phyloP scores from a whole-genome alignment of 2,329 filamentous ascomycete genomes.

The Venturiaceae sp. region DNA sequence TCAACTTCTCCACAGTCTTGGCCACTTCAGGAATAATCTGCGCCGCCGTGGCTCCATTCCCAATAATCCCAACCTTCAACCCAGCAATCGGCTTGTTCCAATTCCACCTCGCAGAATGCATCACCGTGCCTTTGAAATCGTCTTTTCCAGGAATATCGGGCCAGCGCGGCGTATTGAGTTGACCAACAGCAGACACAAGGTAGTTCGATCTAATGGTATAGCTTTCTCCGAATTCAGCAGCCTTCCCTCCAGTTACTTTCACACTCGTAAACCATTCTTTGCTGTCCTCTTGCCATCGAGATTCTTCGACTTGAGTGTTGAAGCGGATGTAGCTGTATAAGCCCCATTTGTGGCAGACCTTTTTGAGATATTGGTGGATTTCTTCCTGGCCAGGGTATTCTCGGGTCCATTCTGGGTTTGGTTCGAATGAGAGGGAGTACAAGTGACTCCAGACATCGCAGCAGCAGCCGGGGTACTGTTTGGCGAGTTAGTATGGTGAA shows the following conservation, averaged over 20 bases:
- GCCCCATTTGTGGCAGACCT: constrained; percentile 42
- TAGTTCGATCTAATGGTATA: constrained; percentile 48
- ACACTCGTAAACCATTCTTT: constrained; percentile 43
- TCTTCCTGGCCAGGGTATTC: constrained; percentile 53
- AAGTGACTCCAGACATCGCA: constrained; percentile 36
- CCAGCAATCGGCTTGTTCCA: constrained; percentile 45
- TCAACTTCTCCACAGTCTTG: constrained; percentile 38
- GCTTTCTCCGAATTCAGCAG: constrained; percentile 38
- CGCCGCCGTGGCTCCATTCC: constrained; percentile 47
- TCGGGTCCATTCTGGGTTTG: constrained; percentile 47
- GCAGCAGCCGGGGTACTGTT: constrained; percentile 45
- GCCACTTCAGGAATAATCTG: constrained; percentile 50
- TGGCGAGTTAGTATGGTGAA: too few relatives aligned
- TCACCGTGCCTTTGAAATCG: constrained; percentile 41
- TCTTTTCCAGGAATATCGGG: constrained; percentile 39
- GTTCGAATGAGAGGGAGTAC: constrained; percentile 52
- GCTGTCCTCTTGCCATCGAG: constrained; percentile 43
- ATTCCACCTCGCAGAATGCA: constrained; percentile 51
- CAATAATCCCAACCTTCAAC: constrained; percentile 49
- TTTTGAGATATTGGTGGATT: constrained; percentile 44
- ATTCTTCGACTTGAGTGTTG: constrained; percentile 42
- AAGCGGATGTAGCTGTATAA: constrained; percentile 50
- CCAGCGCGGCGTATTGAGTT: constrained; percentile 45
- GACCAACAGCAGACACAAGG: constrained; percentile 48
- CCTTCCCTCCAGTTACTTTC: constrained; percentile 40